Base-by-base conservation (phyloP, 2,329 filamentous ascomycete species). In the Fusarium proliferatum region DNA sequence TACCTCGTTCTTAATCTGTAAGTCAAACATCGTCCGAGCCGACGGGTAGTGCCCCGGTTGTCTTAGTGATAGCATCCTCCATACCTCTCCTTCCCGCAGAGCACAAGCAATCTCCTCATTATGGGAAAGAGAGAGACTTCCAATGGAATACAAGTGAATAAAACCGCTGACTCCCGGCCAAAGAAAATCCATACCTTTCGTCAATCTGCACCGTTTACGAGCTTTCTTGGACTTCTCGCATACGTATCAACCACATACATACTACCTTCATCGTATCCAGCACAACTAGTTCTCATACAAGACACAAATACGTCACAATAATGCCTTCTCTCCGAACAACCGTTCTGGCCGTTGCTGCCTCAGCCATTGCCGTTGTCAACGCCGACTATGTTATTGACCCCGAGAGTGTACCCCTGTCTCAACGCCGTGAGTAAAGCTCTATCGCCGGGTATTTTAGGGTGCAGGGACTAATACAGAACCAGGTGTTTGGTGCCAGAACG, bases 401-500 rank as follows among this genome's bases (percentile, higher is more conserved):
- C 8, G 75, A 84, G 21, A 87, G 82, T 38, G 92, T 95, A 6
- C 78, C 86, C 6, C 74, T 89, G 41, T 73, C 82, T 52, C 82
- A 81, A 53, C 86, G 88, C 82, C 81, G 89, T 91, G 84, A 64
- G 89, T 64, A 63, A 16, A 33, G 15, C 38, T 42, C n/a, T 43
- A 16, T 39, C 28, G 23, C 30, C 23, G 10, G 43, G 7, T 8
- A 23, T 26, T 17, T 15, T n/a, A 17, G 30, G 4, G 9, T n/a
- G 7, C 33, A 53, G 52, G 61, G 23, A 28, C 78, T 81, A 67
- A 82, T 57, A 61, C 55, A 46, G 7, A 11, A 17, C 17, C 65
- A 91, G 89, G 86, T 67, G 78, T 79, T 16, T 96, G 93, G 93
- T 96, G 93, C 81, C 68, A 81, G 33, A 85, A 87, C 74, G 90